Evolutionary conservation across 202 grass and related monocot genomes (phyloP).

Genomic region (Panicum virgatum): DNA sequence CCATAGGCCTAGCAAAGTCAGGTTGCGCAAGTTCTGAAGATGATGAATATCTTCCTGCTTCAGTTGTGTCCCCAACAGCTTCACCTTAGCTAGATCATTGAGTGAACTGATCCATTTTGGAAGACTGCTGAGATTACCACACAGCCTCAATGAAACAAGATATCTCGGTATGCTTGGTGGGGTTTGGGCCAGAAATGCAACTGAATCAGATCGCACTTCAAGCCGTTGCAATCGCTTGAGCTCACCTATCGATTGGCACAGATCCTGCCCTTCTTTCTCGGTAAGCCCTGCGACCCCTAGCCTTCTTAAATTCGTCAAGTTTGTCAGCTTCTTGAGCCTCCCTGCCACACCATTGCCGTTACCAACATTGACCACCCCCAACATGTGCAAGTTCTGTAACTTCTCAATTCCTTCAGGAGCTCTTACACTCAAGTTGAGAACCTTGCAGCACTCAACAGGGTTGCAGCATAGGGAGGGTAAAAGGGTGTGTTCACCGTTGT

Average conservation of each 20-base stretch:
- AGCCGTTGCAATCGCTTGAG: slow-evolving; percentile 33
- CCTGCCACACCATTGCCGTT: slow-evolving; percentile 2
- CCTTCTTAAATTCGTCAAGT: slow-evolving; percentile 22
- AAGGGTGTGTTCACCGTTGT: neutral
- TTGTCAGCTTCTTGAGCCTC: slow-evolving; percentile 26
- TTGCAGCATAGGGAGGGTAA: neutral
- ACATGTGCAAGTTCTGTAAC: slow-evolving; percentile 33
- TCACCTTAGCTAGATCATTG: slow-evolving; percentile 37
- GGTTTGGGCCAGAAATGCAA: neutral
- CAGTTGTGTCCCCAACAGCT: slow-evolving; percentile 20
- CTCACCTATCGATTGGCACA: slow-evolving; percentile 7
- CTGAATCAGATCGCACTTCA: neutral
- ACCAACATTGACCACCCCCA: slow-evolving; percentile 40
- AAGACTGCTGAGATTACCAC: neutral
- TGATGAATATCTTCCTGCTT: neutral
- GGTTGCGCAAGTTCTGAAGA: neutral
- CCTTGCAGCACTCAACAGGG: neutral
- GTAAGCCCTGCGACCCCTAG: slow-evolving; percentile 32
- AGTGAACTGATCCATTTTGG: slow-evolving; percentile 41
- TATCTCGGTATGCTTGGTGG: slow-evolving; percentile 30
- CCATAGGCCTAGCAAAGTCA: slow-evolving; percentile 11
- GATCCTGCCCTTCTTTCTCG: neutral
- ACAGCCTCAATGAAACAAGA: slow-evolving; percentile 35
- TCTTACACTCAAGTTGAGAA: neutral
- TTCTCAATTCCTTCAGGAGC: slow-evolving; percentile 37